Evolutionary conservation across 2,329 filamentous ascomycete species (phyloP).

Genomic region (Nothomitra cinnamomea): DNA sequence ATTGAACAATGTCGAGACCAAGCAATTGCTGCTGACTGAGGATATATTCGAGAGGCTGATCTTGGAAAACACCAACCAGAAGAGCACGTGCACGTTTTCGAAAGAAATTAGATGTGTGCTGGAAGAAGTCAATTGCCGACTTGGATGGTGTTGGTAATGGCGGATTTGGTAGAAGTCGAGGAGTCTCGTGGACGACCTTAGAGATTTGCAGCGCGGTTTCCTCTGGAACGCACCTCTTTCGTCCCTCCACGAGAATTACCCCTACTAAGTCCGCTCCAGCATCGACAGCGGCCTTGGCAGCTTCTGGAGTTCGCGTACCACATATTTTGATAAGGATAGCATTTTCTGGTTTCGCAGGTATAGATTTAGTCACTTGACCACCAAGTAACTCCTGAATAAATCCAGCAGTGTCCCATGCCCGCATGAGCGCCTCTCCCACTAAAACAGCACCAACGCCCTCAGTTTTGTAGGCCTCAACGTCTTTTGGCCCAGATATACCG

Average conservation of each 20-base stretch:
- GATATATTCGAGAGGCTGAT: conserved; percentile 72
- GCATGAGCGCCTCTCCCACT: conserved; percentile 92
- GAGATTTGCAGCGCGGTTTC: conserved; percentile 72
- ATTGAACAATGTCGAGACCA: conserved; percentile 72
- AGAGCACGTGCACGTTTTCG: conserved; percentile 44
- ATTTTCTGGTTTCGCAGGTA: conserved; percentile 18
- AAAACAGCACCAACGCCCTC: conserved; percentile 87
- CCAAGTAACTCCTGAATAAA: conserved; percentile 80
- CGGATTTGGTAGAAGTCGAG: not conserved
- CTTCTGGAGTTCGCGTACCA: conserved; percentile 70
- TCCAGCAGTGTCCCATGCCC: conserved; percentile 59
- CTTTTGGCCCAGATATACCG: conserved; percentile 75
- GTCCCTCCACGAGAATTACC: conserved; percentile 73
- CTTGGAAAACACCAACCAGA: conserved; percentile 84
- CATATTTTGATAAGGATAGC: conserved; percentile 78
- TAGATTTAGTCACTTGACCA: conserved; percentile 17
- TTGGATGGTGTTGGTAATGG: not conserved
- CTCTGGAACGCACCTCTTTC: conserved; percentile 62
- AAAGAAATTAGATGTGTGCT: conserved; percentile 31
- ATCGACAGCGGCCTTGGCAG: conserved; percentile 62
- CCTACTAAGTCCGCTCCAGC: conserved; percentile 84
- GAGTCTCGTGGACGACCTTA: conserved; percentile 43
- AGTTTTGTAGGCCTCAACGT: conserved; percentile 73
- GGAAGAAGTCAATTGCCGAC: conserved; percentile 50
- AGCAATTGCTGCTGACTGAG: conserved; percentile 61